Evolutionary conservation across 2,329 filamentous ascomycete species (phyloP).

Genomic region (Diaporthe eres): DNA sequence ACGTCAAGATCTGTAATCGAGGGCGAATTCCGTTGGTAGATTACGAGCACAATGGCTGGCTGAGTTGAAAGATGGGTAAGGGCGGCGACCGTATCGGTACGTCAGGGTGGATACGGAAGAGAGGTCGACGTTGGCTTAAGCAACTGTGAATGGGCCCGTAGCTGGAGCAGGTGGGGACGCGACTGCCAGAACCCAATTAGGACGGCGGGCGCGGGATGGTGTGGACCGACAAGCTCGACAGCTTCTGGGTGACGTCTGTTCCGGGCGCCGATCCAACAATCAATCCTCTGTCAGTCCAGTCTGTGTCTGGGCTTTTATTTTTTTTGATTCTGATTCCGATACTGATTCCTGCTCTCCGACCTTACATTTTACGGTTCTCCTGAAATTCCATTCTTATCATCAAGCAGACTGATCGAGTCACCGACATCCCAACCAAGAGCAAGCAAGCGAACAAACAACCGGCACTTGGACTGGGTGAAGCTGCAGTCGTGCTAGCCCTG

Average conservation of each 20-base stretch:
- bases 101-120: constrained; percentile 12
- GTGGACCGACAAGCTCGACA: constrained; percentile 7
- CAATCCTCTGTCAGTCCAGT: neutral
- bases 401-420: neutral
- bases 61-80: neutral
- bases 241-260: constrained; percentile 21
- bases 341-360: neutral
- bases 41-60: neutral
- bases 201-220: neutral
- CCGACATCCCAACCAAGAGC: neutral
- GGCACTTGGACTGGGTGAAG: neutral
- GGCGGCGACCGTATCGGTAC: neutral
- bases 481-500: neutral
- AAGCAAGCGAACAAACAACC: neutral
- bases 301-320: neutral
- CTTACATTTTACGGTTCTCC: neutral
- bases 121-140: constrained; percentile 4
- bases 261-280: constrained; percentile 10
- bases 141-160: constrained; percentile 13
- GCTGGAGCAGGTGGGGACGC: constrained; percentile 11
- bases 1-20: neutral
- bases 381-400: neutral
- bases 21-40: neutral
- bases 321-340: constrained; percentile 5
- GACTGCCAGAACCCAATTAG: constrained; percentile 26